Evolutionary conservation across 495 filamentous ascomycete genomes (phyloP).

Genomic region (Sphaerosporella brunnea): DNA sequence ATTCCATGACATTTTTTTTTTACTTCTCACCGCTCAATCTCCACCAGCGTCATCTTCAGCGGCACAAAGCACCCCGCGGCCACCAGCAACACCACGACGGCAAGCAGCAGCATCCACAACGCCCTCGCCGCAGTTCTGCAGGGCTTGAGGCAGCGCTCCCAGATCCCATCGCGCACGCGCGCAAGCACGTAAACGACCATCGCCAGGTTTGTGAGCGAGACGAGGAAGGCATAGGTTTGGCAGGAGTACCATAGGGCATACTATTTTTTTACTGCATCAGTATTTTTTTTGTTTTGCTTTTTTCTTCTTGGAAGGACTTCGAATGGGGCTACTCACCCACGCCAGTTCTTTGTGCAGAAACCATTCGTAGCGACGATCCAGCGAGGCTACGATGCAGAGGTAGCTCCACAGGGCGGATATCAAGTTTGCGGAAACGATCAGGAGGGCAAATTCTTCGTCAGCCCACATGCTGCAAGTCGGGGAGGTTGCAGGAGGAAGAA

Average conservation of each 20-base stretch:
- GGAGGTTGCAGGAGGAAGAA: too few species aligned
- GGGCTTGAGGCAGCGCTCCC: slow-evolving; percentile 9
- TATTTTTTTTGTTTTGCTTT: too few species aligned
- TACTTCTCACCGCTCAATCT: slow-evolving; percentile 1
- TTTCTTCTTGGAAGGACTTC: not conserved
- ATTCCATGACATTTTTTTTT: too few species aligned
- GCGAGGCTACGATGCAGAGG: slow-evolving; percentile 21
- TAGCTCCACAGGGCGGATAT: slow-evolving; percentile 23
- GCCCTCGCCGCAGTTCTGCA: slow-evolving; percentile 5
- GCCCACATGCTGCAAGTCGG: too few species aligned
- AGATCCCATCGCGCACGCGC: slow-evolving; percentile 10
- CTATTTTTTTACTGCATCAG: not conserved
- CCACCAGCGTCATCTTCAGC: slow-evolving; percentile 14
- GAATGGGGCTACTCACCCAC: slow-evolving; percentile 7
- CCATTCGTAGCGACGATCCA: slow-evolving; percentile 14
- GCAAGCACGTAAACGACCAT: slow-evolving; percentile 13
- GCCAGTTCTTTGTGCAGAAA: slow-evolving; percentile 20
- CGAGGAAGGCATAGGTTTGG: slow-evolving; percentile 23
- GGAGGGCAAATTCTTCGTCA: slow-evolving; percentile 19
- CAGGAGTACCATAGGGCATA: slow-evolving; percentile 22
- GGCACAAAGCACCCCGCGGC: slow-evolving; percentile 17
- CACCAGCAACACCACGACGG: slow-evolving; percentile 9
- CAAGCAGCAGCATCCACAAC: slow-evolving; percentile 6
- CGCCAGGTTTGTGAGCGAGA: slow-evolving; percentile 17
- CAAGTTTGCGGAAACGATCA: slow-evolving; percentile 19